Evolutionary conservation across 2,329 filamentous ascomycete species (phyloP).

Genomic region (Fusarium nematophilum): DNA sequence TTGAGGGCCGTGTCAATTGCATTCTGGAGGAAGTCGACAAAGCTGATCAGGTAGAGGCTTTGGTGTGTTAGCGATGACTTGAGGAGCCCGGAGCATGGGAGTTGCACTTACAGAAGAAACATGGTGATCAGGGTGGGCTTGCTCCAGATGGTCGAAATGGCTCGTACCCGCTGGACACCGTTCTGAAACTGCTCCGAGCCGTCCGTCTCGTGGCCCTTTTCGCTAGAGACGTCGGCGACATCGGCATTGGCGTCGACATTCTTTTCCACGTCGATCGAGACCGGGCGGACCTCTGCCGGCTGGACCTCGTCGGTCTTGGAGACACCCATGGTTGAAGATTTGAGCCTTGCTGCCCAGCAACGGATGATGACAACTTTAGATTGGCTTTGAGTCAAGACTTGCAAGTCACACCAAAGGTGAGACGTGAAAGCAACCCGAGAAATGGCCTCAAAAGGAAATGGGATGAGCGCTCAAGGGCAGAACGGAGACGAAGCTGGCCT

Average conservation of each 20-base stretch:
- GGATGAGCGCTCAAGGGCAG: too few species aligned
- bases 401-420: too few species aligned
- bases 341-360: too few species aligned
- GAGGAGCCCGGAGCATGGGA: too few species aligned
- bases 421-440: too few species aligned
- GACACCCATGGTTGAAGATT: too few species aligned
- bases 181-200: slow-evolving; percentile 41
- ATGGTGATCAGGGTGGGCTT: slow-evolving; percentile 49
- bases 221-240: not conserved
- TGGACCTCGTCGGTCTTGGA: too few species aligned
- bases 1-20: slow-evolving; percentile 61
- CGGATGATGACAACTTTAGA: too few species aligned
- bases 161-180: slow-evolving; percentile 52
- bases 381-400: too few species aligned
- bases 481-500: too few species aligned
- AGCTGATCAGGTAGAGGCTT: slow-evolving; percentile 54
- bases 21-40: slow-evolving; percentile 51
- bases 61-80: not conserved
- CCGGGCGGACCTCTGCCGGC: too few species aligned
- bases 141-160: slow-evolving; percentile 53
- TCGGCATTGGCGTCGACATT: not conserved
- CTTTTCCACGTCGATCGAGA: not conserved
- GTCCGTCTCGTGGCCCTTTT: slow-evolving; percentile 15
- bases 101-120: slow-evolving; percentile 54
- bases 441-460: too few species aligned